Conservation (phyloP, 345 rosid genomes). For the Crucihimalaya himalaica region DNA sequence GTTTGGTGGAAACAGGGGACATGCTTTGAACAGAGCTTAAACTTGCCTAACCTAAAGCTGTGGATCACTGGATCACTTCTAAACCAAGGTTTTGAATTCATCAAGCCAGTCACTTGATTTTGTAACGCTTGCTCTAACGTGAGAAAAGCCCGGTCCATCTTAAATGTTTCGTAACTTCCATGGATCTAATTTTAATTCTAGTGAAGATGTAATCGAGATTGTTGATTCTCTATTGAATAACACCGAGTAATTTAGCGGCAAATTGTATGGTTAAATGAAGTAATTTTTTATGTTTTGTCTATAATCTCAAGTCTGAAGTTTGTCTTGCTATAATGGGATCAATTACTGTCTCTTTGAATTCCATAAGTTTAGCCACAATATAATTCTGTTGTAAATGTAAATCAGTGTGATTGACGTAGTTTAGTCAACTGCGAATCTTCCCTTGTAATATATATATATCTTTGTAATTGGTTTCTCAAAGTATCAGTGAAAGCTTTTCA, state of each 20-base stretch:
- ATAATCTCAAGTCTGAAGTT: background rate
- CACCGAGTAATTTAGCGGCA: background rate
- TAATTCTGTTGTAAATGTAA: no score
- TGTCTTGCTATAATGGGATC: background rate
- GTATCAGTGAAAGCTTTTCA: no score
- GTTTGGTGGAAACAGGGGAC: slow-evolving; percentile 46
- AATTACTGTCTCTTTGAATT: no score
- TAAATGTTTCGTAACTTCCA: slow-evolving; percentile 12
- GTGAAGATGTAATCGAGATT: slow-evolving; percentile 15
- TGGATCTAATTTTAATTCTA: slow-evolving; percentile 16
- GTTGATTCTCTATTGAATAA: slow-evolving; percentile 20
- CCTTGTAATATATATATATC: no score
- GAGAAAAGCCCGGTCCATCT: background rate
- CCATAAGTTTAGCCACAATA: no score
- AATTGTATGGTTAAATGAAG: background rate
- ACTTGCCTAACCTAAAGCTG: slow-evolving; percentile 65
- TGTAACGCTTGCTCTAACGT: background rate
- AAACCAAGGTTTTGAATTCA: slow-evolving; percentile 75
- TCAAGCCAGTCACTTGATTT: slow-evolving; percentile 36
- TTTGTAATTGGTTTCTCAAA: no score
- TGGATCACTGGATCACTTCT: slow-evolving; percentile 74
- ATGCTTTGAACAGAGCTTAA: slow-evolving; percentile 48
- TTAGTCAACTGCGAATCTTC: no score
- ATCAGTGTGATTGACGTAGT: no score
- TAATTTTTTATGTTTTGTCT: background rate